Evolutionary conservation across 192 early-diverging fungal genomes (phyloP).

Genomic region (Linnemannia zychae): DNA sequence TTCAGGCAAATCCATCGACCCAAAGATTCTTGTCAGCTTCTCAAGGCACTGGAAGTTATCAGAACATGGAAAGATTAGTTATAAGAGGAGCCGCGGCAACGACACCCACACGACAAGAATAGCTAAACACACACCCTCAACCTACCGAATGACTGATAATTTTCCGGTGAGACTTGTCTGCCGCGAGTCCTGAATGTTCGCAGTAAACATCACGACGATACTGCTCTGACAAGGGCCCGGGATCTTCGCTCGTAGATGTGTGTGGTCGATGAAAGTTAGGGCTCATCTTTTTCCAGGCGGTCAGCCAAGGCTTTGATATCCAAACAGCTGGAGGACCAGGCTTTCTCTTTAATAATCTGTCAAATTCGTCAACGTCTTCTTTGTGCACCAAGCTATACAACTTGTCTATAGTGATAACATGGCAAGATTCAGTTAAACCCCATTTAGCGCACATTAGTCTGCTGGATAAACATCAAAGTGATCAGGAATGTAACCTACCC

Average conservation of each 20-base stretch:
- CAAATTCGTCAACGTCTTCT: conserved; percentile 35
- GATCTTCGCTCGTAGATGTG: conserved; percentile 16
- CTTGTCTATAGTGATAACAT: conserved; percentile 23
- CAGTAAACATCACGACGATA: conserved; percentile 31
- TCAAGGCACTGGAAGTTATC: not conserved
- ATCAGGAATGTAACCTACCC: conserved; percentile 18
- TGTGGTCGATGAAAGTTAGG: conserved; percentile 20
- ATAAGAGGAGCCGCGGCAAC: not conserved
- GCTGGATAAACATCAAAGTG: not conserved
- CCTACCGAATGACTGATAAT: conserved; percentile 27
- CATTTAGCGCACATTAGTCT: not conserved
- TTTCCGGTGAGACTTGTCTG: conserved; percentile 19
- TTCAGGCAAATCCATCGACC: conserved; percentile 11
- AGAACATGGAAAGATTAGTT: not conserved
- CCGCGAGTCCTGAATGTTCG: conserved; percentile 18
- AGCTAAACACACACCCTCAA: not conserved
- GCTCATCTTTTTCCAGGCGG: conserved; percentile 27
- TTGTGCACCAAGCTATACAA: conserved; percentile 38
- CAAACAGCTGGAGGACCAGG: conserved; percentile 13
- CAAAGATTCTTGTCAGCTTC: conserved; percentile 20
- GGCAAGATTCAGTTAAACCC: not conserved
- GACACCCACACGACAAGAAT: not conserved
- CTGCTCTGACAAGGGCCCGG: conserved; percentile 17
- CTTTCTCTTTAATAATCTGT: conserved; percentile 2
- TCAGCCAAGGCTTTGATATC: conserved; percentile 44